Percentiles rank a stretch among this genome's conserved stretches.
Conservation (phyloP, 768 basidiomycete species). For the Kwoniella newhampshirensis region DNA sequence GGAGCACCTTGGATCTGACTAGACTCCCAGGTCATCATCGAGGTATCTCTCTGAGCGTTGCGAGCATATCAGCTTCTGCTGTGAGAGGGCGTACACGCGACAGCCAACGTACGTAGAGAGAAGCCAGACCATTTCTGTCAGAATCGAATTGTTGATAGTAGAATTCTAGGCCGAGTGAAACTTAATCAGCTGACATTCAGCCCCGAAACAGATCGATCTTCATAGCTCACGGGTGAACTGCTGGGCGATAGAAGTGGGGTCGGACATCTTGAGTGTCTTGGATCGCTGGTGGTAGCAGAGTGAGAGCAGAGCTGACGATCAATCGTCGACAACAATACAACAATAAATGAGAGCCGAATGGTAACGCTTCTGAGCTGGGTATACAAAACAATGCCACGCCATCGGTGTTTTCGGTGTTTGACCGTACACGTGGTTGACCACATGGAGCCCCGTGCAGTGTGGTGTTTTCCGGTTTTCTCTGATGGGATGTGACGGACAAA, state of each 20-base stretch:
- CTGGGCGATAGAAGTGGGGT: slow-evolving; percentile 70
- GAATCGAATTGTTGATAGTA: slow-evolving; percentile 80
- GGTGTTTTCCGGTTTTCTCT: no score
- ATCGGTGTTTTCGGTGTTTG: no score
- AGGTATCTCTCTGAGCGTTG: slow-evolving; percentile 63
- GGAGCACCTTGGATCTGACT: slow-evolving; percentile 60
- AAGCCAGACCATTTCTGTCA: slow-evolving; percentile 60
- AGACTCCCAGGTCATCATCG: slow-evolving; percentile 82
- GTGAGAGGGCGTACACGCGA: not conserved
- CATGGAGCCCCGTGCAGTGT: no score
- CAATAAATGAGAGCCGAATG: no score
- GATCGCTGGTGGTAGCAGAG: not conserved
- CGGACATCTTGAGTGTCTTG: slow-evolving; percentile 61
- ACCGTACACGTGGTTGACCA: no score
- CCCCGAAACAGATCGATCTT: no score
- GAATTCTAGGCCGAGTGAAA: slow-evolving; percentile 60
- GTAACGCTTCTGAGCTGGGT: no score
- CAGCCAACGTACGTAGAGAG: slow-evolving; percentile 72
- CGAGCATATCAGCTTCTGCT: not conserved
- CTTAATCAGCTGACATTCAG: slow-evolving; percentile 5
- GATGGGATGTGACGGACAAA: no score
- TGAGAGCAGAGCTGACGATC: no score
- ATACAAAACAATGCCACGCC: no score
- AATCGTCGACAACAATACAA: no score
- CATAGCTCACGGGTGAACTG: slow-evolving; percentile 52